Conservation (phyloP, 2,329 filamentous ascomycete genomes). For the Zasmidium citrigriseum region DNA sequence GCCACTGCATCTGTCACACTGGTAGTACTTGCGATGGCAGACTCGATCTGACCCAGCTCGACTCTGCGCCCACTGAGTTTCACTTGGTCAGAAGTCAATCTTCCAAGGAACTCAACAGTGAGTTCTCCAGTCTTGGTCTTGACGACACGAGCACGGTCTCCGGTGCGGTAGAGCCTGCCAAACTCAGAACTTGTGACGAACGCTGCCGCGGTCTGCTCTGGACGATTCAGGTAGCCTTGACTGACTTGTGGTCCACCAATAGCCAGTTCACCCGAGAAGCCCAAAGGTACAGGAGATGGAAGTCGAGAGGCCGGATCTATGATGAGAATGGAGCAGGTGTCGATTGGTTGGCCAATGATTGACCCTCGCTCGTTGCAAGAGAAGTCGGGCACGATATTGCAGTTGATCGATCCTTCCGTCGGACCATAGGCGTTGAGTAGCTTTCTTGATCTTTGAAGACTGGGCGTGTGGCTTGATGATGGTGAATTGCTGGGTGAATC, state of each 20-base stretch:
- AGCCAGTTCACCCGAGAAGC: constrained; percentile 15
- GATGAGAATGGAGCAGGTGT: constrained; percentile 14
- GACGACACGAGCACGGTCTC: constrained; percentile 12
- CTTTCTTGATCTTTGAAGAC: constrained; percentile 8
- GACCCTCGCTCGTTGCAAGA: constrained; percentile 7
- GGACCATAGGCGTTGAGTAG: constrained; percentile 23
- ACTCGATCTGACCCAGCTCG: constrained; percentile 13
- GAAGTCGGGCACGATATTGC: constrained; percentile 13
- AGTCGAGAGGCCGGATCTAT: not conserved
- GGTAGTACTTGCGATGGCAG: constrained; percentile 2
- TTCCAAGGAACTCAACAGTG: constrained; percentile 15
- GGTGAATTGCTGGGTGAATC: constrained; percentile 7
- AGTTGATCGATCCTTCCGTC: constrained; percentile 20
- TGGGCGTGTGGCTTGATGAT: constrained; percentile 6
- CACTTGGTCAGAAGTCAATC: constrained; percentile 15
- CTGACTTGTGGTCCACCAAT: constrained; percentile 20
- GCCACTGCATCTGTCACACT: constrained; percentile 9
- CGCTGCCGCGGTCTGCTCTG: constrained; percentile 11
- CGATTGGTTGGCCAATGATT: constrained; percentile 13
- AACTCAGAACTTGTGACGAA: constrained; percentile 11
- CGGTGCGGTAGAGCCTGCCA: constrained; percentile 10
- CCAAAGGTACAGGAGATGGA: constrained; percentile 11
- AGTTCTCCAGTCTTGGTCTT: constrained; percentile 9
- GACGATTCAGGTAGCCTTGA: constrained; percentile 19
- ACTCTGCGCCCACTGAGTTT: constrained; percentile 14